A percentile compares a stretch with the other conserved stretches of the same genome.
Evolutionary conservation across 257 asterid species (phyloP).

Genomic region (Solanum sejunctum): DNA sequence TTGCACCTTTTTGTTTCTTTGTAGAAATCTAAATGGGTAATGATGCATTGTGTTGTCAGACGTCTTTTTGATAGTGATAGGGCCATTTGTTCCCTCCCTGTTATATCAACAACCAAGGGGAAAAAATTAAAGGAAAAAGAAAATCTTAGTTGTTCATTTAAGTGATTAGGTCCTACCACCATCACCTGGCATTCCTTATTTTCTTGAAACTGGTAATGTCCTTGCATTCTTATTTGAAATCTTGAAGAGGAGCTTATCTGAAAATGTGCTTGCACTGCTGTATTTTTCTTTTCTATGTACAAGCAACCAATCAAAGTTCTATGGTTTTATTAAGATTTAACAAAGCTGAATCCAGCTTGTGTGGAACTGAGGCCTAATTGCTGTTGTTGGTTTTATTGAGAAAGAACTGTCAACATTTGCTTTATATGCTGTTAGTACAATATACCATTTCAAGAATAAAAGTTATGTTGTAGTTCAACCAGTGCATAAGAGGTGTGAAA

Average conservation of each 20-base stretch:
- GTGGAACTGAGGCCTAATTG: background rate
- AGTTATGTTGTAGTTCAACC: background rate
- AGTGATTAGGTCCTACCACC: background rate
- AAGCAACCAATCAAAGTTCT: background rate
- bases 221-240: background rate
- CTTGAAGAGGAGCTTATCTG: background rate
- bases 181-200: background rate
- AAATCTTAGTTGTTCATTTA: background rate
- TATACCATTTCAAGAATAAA: background rate
- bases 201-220: too few species aligned
- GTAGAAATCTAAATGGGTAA: background rate
- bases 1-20: background rate
- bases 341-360: background rate
- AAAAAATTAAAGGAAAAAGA: background rate
- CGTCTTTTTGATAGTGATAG: background rate
- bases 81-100: background rate
- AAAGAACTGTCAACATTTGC: background rate
- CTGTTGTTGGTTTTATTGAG: background rate
- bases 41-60: background rate
- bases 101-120: background rate
- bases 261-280: background rate
- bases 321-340: background rate
- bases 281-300: background rate
- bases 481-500: background rate
- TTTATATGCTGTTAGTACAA: background rate